Base-by-base conservation (phyloP, 371 early-diverging fungal genomes). In the Mucor piriformis region DNA sequence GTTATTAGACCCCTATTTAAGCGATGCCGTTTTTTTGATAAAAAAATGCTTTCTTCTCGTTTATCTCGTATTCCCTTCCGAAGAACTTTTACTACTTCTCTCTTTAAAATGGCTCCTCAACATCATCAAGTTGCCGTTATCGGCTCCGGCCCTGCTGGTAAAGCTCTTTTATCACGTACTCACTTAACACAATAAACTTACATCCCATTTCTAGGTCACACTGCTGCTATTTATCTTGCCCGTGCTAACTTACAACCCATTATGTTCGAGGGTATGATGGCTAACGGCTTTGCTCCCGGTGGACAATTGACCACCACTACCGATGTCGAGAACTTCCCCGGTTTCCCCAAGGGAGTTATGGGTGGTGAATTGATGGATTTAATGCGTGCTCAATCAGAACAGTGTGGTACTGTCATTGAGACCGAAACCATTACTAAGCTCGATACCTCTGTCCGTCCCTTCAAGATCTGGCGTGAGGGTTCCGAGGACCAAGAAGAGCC, bases 211-310 rank as follows among this genome's bases (percentile, higher is more conserved):
- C 24, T 57, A 81, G 81, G 94, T 10, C 96, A 96, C 80, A 94
- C 95, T 34, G 96, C 97, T 20, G 98, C 98, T 52, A 89, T 99
- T 62, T 99, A 98, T 75, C 81, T 90, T 40, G 94, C 95, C 34
- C 88, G 98, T 57, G 98, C 98, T 50, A 90, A 95, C 69, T 74
- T 96, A 52, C 72, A 88, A 38, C 98, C 99, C 10, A 83, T 94
- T 61, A 81, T 99, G 83, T 97, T 94, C 72, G 99, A 98, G 74
- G 99, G 99, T 53, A 92, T 96, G 85, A 86, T 96, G 85, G 95
- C 96, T 40, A 95, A 93, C 50, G 95, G 88, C 11, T 84, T 90
- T 57, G 89, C 90, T 43, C 87, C 92, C 53, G 95, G 95, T 63
- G 95, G 93, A 42, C 94, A 94, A 81, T 87, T 93, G 58, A 96